phyloP scores from a whole-genome alignment of 169 alveolate genomes.

The Plasmodium gallinaceum region DNA sequence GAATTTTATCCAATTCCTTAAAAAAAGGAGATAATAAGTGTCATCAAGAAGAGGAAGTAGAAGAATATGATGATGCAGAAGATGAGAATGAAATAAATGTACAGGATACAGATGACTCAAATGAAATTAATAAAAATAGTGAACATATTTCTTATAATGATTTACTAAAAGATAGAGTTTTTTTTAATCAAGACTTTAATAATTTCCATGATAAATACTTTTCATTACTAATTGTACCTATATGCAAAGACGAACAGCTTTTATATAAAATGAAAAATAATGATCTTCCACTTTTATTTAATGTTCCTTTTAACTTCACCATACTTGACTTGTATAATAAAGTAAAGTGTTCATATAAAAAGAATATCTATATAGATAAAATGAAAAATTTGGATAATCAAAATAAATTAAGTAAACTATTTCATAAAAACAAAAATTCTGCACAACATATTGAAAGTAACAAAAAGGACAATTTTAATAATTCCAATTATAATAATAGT shows the following conservation, averaged over 20 bases:
- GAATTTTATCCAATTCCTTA: background rate
- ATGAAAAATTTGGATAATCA: background rate
- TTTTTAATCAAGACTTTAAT: background rate
- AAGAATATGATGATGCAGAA: slow-evolving; percentile 29
- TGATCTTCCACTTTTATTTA: slow-evolving; percentile 37
- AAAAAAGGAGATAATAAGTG: slow-evolving; percentile 30
- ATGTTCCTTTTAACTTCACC: slow-evolving; percentile 42
- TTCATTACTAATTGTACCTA: slow-evolving; percentile 36
- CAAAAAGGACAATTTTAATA: background rate
- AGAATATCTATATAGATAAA: background rate
- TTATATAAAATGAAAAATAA: slow-evolving; percentile 57
- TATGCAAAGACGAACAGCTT: slow-evolving; percentile 56
- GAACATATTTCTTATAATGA: slow-evolving; percentile 28
- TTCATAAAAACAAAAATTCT: slow-evolving; percentile 17
- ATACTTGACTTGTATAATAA: slow-evolving; percentile 19
- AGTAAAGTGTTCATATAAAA: slow-evolving; percentile 24
- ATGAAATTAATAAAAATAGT: slow-evolving; percentile 3
- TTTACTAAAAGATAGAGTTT: background rate
- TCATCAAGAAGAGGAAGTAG: slow-evolving; percentile 35
- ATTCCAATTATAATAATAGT: background rate
- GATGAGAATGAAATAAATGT: slow-evolving; percentile 9
- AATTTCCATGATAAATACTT: slow-evolving; percentile 28
- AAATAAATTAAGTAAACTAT: background rate
- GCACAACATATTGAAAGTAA: background rate
- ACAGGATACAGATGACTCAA: background rate